A percentile compares a stretch with the other conserved stretches of the same genome.
Conservation (phyloP, 768 basidiomycete species). For the Rhodotorula diobovata region DNA sequence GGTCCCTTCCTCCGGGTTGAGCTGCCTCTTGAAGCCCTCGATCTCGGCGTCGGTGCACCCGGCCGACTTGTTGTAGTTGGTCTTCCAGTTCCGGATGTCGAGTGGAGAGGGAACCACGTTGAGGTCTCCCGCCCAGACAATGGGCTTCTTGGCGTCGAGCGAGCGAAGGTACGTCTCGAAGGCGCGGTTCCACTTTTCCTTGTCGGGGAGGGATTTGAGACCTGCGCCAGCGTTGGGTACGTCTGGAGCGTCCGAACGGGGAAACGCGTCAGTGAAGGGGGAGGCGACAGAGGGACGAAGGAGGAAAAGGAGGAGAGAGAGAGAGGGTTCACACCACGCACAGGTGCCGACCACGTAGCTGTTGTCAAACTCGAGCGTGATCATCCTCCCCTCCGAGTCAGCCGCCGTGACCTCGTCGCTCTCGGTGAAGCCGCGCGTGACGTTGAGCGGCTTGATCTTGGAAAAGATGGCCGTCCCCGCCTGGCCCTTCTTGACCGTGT, state of each 20-base stretch:
- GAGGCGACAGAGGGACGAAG: no score
- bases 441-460: constrained; percentile 65
- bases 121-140: constrained; percentile 82
- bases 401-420: constrained; percentile 56
- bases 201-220: constrained; percentile 53
- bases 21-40: constrained; percentile 64
- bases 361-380: constrained; percentile 72
- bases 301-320: background rate
- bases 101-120: constrained; percentile 76
- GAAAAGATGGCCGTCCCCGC: constrained; percentile 76
- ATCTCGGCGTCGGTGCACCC: constrained; percentile 82
- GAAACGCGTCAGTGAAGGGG: background rate
- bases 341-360: constrained; percentile 60
- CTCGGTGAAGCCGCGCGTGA: constrained; percentile 59
- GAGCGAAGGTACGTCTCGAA: constrained; percentile 68
- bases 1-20: constrained; percentile 53
- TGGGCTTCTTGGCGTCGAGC: constrained; percentile 71
- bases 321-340: constrained; percentile 6
- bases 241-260: constrained; percentile 54
- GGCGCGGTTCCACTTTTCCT: constrained; percentile 66
- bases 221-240: constrained; percentile 74
- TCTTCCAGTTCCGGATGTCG: constrained; percentile 43
- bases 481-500: constrained; percentile 63
- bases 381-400: constrained; percentile 52
- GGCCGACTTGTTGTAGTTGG: constrained; percentile 81